Evolutionary conservation across 148 eudicot species (phyloP).

Genomic region (Nepenthes gracilis): DNA sequence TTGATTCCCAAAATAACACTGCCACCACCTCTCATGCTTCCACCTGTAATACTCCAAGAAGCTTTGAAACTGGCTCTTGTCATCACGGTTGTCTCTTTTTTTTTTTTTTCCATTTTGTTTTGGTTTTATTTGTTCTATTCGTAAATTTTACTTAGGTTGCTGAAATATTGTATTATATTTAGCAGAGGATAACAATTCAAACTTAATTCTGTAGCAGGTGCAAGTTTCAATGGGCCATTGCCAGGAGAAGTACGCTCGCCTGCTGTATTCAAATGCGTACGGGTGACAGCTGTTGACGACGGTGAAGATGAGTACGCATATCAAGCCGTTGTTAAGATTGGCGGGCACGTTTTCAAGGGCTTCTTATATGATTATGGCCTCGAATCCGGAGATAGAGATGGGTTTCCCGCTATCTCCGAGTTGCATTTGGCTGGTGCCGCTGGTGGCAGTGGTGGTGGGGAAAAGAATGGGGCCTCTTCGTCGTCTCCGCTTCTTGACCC

Average conservation of each 20-base stretch:
- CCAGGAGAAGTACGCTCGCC: conserved; percentile 83
- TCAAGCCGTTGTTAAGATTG: conserved; percentile 66
- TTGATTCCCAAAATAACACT: conserved; percentile 45
- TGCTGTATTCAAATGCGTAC: conserved; percentile 80
- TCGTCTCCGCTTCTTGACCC: conserved; percentile 39
- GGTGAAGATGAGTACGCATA: conserved; percentile 84
- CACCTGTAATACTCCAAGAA: conserved; percentile 70
- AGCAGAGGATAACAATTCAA: not conserved
- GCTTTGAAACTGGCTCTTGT: conserved; percentile 75
- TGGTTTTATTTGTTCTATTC: not conserved
- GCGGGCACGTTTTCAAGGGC: conserved; percentile 90
- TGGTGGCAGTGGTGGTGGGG: conserved; percentile 26
- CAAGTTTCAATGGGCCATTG: conserved; percentile 52
- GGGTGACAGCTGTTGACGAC: conserved; percentile 72
- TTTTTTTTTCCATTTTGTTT: not conserved
- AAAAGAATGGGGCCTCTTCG: conserved; percentile 30
- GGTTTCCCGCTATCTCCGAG: conserved; percentile 64
- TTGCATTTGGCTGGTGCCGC: conserved; percentile 58
- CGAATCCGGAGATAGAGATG: conserved; percentile 36
- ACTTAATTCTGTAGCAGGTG: conserved; percentile 27
- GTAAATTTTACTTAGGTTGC: not conserved
- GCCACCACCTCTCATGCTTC: conserved; percentile 74
- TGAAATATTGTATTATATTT: not conserved
- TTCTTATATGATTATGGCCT: conserved; percentile 78
- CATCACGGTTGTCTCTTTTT: conserved; percentile 48